Evolutionary conservation across 1,139 yeast species (phyloP).

Genomic region (Scheffersomyces cryptocercus): DNA sequence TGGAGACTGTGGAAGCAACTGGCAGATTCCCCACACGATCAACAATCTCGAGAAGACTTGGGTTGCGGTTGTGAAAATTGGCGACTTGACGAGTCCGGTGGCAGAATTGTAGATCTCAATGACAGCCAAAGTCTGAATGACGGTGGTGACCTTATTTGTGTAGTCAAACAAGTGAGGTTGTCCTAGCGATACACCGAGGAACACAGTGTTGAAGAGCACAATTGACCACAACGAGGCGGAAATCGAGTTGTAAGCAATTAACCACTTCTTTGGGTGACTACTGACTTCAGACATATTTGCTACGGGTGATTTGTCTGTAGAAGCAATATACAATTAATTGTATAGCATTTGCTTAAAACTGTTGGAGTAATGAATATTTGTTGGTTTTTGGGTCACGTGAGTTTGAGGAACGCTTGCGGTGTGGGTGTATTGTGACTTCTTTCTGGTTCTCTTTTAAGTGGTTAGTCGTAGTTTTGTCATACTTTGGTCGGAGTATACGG

Average conservation of each 20-base stretch:
- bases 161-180: slow-evolving; percentile 63
- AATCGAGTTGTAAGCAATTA: slow-evolving; percentile 46
- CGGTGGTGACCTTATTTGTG: slow-evolving; percentile 60
- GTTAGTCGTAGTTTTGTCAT: too few relatives aligned
- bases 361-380: too few relatives aligned
- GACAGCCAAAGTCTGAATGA: slow-evolving; percentile 80
- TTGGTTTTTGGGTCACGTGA: too few relatives aligned
- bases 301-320: too few relatives aligned
- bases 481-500: too few relatives aligned
- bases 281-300: slow-evolving; percentile 3
- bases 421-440: too few relatives aligned
- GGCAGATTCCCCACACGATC: slow-evolving; percentile 82
- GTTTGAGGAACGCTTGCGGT: too few relatives aligned
- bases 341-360: too few relatives aligned
- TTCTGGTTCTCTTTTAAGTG: too few relatives aligned
- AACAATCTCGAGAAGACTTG: slow-evolving; percentile 86
- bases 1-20: slow-evolving; percentile 66
- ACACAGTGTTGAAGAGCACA: slow-evolving; percentile 43
- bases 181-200: slow-evolving; percentile 41
- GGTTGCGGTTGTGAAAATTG: slow-evolving; percentile 75
- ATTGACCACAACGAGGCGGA: slow-evolving; percentile 49
- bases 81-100: slow-evolving; percentile 80
- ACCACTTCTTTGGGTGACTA: slow-evolving; percentile 38
- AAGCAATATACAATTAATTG: too few relatives aligned
- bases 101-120: slow-evolving; percentile 80